Evolutionary conservation across 441 rosid genomes (phyloP), one percentile per base, ranked within the genome.

Genomic region (Breynia disticha): DNA sequence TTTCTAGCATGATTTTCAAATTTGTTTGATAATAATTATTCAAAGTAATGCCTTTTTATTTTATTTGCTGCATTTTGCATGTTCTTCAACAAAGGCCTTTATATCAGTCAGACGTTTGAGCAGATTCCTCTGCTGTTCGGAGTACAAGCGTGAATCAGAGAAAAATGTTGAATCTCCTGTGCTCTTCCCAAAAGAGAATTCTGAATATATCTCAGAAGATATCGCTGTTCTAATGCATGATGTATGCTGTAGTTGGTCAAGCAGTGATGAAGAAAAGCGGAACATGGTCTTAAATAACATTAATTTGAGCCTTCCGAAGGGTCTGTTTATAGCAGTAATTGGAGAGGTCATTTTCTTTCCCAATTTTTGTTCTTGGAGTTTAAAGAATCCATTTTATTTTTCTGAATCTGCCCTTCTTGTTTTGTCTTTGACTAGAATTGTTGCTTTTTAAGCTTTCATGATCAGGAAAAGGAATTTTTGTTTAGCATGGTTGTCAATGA

Each of bases 21-120:
- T 48, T 20, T 55, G 18, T 54, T 13, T 59, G 45, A 65, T 24
- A 9, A 19, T 64, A 58, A 56, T 57, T 39, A 50, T 42, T 54
- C 54, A 49, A 52, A 32, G 16, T 19, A n/a, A 7, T 4, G 16
- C 12, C 50, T 59, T 12, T 24, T 54, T 43, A 68, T 32, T 18
- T 13, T 54, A 51, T 52, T 20, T 32, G 16, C 21, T 32, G 16
- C 21, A 13, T 66, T 55, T 62, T 62, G 54, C 50, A 28, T 37
- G 55, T 39, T 41, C 59, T 55, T 54, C 48, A 59, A 63, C 35
- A 39, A 65, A 86, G 98, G 97, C 95, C 48, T 74, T 86, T 66
- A 86, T 91, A 82, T 91, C 98, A 62, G 78, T 67, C 39, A 79
- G 83, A 73, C 74, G 95, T 63, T 76, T 88, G 73, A 76, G 86